Percentiles rank a stretch among this genome's conserved stretches.
Evolutionary conservation across 306 rosid genomes (phyloP).

Genomic region (Quercus gilva): DNA sequence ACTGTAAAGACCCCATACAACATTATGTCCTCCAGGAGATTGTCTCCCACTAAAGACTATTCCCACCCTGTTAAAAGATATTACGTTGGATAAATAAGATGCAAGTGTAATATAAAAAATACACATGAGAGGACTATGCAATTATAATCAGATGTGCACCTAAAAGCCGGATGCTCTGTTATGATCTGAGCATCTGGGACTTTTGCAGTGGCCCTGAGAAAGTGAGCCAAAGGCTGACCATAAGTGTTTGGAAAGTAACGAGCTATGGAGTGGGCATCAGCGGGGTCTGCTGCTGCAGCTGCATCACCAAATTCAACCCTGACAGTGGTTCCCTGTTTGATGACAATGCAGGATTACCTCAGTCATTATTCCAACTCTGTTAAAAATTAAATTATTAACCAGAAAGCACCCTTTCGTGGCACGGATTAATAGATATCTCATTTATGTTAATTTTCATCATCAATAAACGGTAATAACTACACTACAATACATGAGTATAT

Average conservation of each 20-base stretch:
- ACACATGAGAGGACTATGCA: not conserved
- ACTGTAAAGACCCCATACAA: slow-evolving; percentile 81
- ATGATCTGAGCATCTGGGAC: slow-evolving; percentile 94
- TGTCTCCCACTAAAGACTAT: slow-evolving; percentile 94
- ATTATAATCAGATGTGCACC: slow-evolving; percentile 33
- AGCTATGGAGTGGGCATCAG: slow-evolving; percentile 59
- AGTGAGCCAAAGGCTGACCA: slow-evolving; percentile 94
- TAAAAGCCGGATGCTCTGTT: slow-evolving; percentile 69
- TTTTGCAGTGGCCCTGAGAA: slow-evolving; percentile 88
- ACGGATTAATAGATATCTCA: not conserved
- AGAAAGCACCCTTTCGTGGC: not conserved
- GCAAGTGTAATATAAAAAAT: not conserved
- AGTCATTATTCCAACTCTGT: not conserved
- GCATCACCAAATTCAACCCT: slow-evolving; percentile 95
- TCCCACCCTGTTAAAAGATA: slow-evolving; percentile 63
- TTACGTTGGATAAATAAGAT: slow-evolving; percentile 9
- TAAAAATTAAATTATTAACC: not conserved
- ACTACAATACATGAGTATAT: too few relatives aligned
- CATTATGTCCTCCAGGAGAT: slow-evolving; percentile 99
- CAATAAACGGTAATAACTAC: too few relatives aligned
- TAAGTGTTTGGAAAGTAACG: slow-evolving; percentile 74
- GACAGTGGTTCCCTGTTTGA: slow-evolving; percentile 79
- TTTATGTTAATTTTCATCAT: not conserved
- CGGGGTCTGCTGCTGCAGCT: slow-evolving; percentile 72
- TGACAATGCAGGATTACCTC: slow-evolving; percentile 4